Conservation (phyloP, 345 rosid species). For the Brassica rapa region DNA sequence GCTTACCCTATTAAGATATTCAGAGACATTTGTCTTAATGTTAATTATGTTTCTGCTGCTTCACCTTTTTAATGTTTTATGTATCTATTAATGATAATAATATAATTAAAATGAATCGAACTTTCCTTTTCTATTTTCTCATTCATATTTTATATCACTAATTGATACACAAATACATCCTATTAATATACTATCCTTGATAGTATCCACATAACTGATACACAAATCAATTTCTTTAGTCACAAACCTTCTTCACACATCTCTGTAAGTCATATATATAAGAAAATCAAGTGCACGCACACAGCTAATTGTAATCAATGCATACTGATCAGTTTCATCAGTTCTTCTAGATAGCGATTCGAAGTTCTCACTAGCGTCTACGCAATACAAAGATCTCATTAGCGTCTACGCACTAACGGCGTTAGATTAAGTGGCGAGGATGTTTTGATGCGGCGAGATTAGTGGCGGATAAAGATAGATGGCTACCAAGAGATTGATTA, state of each 20-base stretch:
- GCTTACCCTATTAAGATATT: neutral
- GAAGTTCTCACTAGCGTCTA: too few species aligned
- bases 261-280: neutral
- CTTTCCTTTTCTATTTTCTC: too few species aligned
- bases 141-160: too few species aligned
- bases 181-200: neutral
- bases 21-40: neutral
- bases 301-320: neutral
- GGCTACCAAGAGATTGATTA: neutral
- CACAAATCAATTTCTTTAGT: neutral
- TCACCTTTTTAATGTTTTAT: neutral
- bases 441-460: neutral
- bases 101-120: too few species aligned
- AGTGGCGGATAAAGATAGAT: neutral
- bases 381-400: neutral
- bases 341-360: neutral
- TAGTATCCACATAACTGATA: neutral
- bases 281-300: neutral
- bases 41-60: neutral
- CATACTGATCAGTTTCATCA: neutral
- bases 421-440: neutral
- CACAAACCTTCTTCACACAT: neutral
- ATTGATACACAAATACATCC: too few species aligned
- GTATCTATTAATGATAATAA: too few species aligned
- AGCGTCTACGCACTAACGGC: neutral